These are phyloP conservation scores for Kodamaea suecica DNA, from an alignment of 1,139 yeast genomes.

Conservation along the genomic window DNA sequence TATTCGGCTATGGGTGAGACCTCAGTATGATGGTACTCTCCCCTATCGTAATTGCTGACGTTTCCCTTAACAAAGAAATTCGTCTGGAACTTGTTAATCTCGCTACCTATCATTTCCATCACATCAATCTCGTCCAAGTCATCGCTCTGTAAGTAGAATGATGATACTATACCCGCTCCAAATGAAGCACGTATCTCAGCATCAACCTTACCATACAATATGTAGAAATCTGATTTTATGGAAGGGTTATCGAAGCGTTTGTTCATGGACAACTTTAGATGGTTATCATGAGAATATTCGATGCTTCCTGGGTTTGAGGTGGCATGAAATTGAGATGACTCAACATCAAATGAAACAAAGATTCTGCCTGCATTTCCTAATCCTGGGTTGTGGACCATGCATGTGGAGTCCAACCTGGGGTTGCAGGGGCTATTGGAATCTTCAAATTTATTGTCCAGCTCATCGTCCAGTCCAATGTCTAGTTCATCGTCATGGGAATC, in stretches of 20 bases:
- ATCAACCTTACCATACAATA: conserved; percentile 43
- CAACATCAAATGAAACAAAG: background rate
- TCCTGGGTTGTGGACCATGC: background rate
- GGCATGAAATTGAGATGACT: background rate
- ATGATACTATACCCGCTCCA: conserved; percentile 44
- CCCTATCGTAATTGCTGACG: conserved; percentile 40
- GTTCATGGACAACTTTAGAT: conserved; percentile 18
- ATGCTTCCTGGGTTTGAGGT: conserved; percentile 1
- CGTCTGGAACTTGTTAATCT: conserved; percentile 33
- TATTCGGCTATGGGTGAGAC: conserved; percentile 23
- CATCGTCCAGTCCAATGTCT: no score
- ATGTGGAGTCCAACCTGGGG: background rate
- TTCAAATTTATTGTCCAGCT: background rate
- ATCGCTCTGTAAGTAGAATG: conserved; percentile 45
- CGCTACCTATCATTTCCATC: conserved; percentile 44
- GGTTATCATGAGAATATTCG: conserved; percentile 1
- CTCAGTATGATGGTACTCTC: conserved; percentile 28
- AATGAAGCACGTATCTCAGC: conserved; percentile 36
- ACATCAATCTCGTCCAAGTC: conserved; percentile 49
- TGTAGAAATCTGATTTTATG: conserved; percentile 33
- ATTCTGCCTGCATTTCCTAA: background rate
- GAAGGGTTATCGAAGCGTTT: conserved; percentile 40
- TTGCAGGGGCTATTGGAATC: background rate
- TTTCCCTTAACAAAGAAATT: conserved; percentile 48
- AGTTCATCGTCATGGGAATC: no score